phyloP scores from a whole-genome alignment of 1,139 yeast species.

The Yamadazyma pseudoaaseri region DNA sequence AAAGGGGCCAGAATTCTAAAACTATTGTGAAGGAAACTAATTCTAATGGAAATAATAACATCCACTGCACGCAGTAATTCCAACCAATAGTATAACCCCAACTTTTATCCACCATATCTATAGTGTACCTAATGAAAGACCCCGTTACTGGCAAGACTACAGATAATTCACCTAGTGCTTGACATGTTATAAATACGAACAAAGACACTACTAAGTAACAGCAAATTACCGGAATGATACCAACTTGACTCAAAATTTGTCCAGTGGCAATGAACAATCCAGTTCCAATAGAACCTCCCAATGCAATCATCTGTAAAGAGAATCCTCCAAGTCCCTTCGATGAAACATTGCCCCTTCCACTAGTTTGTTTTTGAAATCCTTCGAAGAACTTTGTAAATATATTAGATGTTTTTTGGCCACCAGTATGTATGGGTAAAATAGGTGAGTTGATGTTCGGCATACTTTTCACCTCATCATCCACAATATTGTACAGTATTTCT shows the following conservation, averaged over 20 bases:
- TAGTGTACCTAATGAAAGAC: slow-evolving; percentile 68
- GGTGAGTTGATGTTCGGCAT: no score
- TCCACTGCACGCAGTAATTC: slow-evolving; percentile 80
- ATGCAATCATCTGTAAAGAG: slow-evolving; percentile 54
- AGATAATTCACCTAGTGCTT: slow-evolving; percentile 82
- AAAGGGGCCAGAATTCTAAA: slow-evolving; percentile 60
- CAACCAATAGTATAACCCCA: slow-evolving; percentile 79
- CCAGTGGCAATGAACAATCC: slow-evolving; percentile 78
- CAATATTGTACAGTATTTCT: no score
- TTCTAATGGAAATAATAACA: slow-evolving; percentile 72
- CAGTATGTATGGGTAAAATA: no score
- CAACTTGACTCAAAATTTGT: slow-evolving; percentile 61
- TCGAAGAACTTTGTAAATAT: no score
- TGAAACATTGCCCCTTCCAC: no score
- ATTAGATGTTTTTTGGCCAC: no score
- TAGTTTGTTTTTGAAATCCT: no score
- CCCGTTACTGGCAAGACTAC: slow-evolving; percentile 77
- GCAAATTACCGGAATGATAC: slow-evolving; percentile 72
- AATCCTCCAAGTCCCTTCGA: slow-evolving; percentile 11
- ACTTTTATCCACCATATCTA: slow-evolving; percentile 67
- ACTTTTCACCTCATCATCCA: no score
- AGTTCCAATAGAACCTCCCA: slow-evolving; percentile 66
- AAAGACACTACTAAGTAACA: slow-evolving; percentile 68
- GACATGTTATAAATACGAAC: slow-evolving; percentile 70
- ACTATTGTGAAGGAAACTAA: slow-evolving; percentile 74